Conservation (phyloP, 257 asterid species). For the Solanum appendiculatum region DNA sequence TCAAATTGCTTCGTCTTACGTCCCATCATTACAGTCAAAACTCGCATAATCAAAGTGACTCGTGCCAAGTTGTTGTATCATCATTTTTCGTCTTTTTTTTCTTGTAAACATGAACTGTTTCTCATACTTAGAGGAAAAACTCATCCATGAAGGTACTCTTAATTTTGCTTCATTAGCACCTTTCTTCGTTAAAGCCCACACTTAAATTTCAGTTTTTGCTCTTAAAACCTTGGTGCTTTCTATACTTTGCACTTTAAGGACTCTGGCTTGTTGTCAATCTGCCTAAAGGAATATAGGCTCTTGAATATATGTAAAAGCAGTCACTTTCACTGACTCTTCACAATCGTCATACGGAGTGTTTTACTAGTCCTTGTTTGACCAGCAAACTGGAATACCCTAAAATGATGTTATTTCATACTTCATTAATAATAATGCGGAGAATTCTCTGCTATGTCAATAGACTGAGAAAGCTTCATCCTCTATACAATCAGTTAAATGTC, state of each 20-base stretch:
- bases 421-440: neutral
- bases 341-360: neutral
- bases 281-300: neutral
- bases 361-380: neutral
- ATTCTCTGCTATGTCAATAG: neutral
- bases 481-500: neutral
- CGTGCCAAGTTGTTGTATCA: neutral
- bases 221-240: neutral
- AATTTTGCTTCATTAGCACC: neutral
- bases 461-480: neutral
- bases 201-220: neutral
- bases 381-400: neutral
- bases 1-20: neutral
- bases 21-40: neutral
- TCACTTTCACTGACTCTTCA: neutral
- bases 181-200: neutral
- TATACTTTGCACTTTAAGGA: neutral
- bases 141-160: neutral
- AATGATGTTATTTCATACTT: neutral
- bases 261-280: neutral
- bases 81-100: neutral
- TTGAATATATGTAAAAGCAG: neutral
- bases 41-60: neutral
- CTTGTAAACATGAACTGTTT: neutral
- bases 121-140: neutral